Percentiles rank a stretch among this genome's conserved stretches.
phyloP scores from a whole-genome alignment of 1,284 basidiomycete species.

The Phenoliferia sp. region DNA sequence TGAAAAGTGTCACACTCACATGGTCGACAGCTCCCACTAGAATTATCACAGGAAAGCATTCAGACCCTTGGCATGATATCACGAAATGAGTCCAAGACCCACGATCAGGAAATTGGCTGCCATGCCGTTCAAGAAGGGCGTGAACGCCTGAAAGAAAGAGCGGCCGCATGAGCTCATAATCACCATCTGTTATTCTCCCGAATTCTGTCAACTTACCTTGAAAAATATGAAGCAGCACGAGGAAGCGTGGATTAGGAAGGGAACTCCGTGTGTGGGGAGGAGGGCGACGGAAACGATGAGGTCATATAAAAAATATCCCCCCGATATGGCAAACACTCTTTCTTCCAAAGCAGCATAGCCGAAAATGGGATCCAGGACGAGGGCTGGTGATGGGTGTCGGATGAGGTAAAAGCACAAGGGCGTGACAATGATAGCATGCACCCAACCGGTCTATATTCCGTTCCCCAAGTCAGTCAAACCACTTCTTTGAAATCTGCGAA shows the following conservation, averaged over 20 bases:
- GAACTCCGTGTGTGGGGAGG: constrained; percentile 35
- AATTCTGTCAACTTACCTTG: constrained; percentile 29
- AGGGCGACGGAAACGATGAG: constrained; percentile 34
- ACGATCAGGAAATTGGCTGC: constrained; percentile 32
- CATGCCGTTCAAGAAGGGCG: constrained; percentile 34
- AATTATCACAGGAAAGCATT: constrained; percentile 21
- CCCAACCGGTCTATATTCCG: constrained; percentile 36
- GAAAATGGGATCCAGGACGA: constrained; percentile 10
- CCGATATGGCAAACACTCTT: constrained; percentile 7
- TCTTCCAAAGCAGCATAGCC: constrained; percentile 4
- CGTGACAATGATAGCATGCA: constrained; percentile 8
- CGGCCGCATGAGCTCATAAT: background rate
- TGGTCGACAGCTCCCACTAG: constrained; percentile 33
- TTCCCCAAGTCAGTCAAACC: background rate
- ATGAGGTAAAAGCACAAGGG: constrained; percentile 11
- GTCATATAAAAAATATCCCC: constrained; percentile 25
- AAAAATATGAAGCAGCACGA: constrained; percentile 37
- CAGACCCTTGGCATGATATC: background rate
- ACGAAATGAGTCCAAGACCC: background rate
- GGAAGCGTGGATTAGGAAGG: constrained; percentile 41
- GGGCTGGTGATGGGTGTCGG: constrained; percentile 5
- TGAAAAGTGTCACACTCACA: constrained; percentile 6
- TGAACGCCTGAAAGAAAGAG: constrained; percentile 38
- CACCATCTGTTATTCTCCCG: constrained; percentile 1
- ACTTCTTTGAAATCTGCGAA: background rate